Evolutionary conservation across 2,329 filamentous ascomycete genomes (phyloP), one percentile per base, ranked within the genome.

Genomic region (Diaporthe citriasiana): DNA sequence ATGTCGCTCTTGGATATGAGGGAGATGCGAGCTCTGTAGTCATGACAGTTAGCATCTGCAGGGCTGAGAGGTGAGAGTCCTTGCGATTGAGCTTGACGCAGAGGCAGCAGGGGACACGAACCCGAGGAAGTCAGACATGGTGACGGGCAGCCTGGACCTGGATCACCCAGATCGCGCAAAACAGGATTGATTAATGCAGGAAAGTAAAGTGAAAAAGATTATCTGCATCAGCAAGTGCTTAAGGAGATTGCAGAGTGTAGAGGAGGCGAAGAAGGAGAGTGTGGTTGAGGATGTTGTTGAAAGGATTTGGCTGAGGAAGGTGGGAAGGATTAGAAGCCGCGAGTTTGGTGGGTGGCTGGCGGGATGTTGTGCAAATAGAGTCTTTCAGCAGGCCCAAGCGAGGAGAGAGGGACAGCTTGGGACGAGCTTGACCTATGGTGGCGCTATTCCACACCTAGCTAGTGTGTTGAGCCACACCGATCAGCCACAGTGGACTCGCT

Each of bases 1-100:
- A 98, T 98, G 86, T 98, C 95, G 85, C 95, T 98, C 88, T 96
- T 97, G 76, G 95, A 98, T 85, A 98, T 97, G 86, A 98, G 91
- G 76, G 95, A 98, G 88, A 98, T 98, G 83, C 94, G 93, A 85
- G 95, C 94, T 86, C 95, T 95, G 84, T 79, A 63, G 79, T 77
- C 74, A 68, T 73, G 73, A 74, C 30, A 73, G 81, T 83, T 77
- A 83, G 82, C 79, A 79, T 69, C 35, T 56, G 78, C 77, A 78
- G 42, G 78, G 27, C 27, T 17, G 38, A 25, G 4, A 9, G 9
- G 22, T 17, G 22, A 27, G 56, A n/a, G 8, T 15, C 6, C n/a
- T n/a, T 25, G 30, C n/a, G 38, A 60, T 22, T 51, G 55, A 77
- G 78, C 56, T 79, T 78, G 65, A 55, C 70, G 53, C 63, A 71